A percentile compares a stretch with the other conserved stretches of the same genome.
These are phyloP conservation scores for Venturiaceae sp. DNA, from an alignment of 2,329 filamentous ascomycete species.

Conservation along the genomic window DNA sequence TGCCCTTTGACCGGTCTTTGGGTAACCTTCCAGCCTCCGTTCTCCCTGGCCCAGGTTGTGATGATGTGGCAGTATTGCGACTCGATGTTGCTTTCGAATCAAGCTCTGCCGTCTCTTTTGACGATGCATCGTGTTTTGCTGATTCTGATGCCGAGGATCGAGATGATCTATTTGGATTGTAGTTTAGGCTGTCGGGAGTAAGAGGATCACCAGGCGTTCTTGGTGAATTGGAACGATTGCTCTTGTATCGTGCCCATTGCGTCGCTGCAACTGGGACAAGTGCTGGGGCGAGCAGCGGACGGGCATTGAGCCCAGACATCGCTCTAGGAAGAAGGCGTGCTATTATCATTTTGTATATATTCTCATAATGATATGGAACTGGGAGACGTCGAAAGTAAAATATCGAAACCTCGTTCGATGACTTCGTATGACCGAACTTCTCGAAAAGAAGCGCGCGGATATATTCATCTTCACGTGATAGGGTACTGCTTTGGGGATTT, in stretches of 20 bases:
- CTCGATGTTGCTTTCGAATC: conserved; percentile 17
- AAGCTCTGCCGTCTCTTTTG: conserved; percentile 25
- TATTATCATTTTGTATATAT: not conserved
- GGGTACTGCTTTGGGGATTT: too few relatives aligned
- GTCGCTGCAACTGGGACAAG: not conserved
- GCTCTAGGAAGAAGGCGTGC: not conserved
- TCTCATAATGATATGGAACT: not conserved
- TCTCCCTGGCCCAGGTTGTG: conserved; percentile 16
- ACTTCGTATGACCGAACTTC: not conserved
- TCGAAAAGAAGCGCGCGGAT: not conserved
- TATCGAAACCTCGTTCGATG: not conserved
- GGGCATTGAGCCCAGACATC: not conserved
- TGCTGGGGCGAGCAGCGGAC: not conserved
- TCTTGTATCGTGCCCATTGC: conserved; percentile 5
- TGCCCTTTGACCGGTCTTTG: not conserved
- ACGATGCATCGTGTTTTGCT: conserved; percentile 15
- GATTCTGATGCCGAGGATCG: not conserved
- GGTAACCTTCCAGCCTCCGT: not conserved
- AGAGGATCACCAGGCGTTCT: not conserved
- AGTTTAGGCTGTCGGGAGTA: not conserved
- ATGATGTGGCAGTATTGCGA: conserved; percentile 17
- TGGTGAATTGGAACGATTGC: not conserved
- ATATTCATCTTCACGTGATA: too few relatives aligned
- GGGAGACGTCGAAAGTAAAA: too few relatives aligned
- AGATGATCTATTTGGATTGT: not conserved